phyloP scores from a whole-genome alignment of 352 stramenopile genomes.

The Lagenidium sp. region DNA sequence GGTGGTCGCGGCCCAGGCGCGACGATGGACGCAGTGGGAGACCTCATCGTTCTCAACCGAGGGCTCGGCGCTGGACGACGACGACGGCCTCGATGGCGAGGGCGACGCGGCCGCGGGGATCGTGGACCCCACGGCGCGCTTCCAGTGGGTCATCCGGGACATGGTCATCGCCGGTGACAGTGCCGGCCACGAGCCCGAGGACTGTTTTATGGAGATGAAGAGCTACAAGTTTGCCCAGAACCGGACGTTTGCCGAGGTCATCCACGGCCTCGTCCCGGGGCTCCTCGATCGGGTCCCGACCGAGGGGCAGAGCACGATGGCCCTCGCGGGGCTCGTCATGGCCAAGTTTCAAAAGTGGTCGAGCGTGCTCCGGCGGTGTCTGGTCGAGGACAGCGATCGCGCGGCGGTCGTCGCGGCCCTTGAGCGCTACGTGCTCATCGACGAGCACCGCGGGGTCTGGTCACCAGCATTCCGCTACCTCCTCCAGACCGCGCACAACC shows the following conservation, averaged over 20 bases:
- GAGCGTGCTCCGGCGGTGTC: slow-evolving; percentile 85
- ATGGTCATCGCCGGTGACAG: slow-evolving; percentile 72
- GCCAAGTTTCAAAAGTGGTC: slow-evolving; percentile 87
- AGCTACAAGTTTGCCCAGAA: slow-evolving; percentile 93
- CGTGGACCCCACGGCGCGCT: too few species aligned
- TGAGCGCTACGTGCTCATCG: slow-evolving; percentile 38
- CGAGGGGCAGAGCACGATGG: slow-evolving; percentile 36
- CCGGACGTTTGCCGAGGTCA: slow-evolving; percentile 69
- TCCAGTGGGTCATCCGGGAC: slow-evolving; percentile 72
- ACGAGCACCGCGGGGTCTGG: slow-evolving; percentile 37
- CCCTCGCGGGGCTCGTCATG: slow-evolving; percentile 72
- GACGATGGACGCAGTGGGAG: slow-evolving; percentile 72
- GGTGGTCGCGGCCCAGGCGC: slow-evolving; percentile 41
- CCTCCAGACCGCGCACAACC: slow-evolving; percentile 90
- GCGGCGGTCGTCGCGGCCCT: slow-evolving; percentile 47
- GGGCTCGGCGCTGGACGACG: slow-evolving; percentile 21
- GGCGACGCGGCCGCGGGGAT: slow-evolving; percentile 6
- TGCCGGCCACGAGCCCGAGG: slow-evolving; percentile 75
- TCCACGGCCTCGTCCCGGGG: slow-evolving; percentile 63
- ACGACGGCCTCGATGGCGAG: slow-evolving; percentile 48
- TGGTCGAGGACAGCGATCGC: slow-evolving; percentile 72
- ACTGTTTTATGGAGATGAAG: slow-evolving; percentile 92
- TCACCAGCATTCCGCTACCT: slow-evolving; percentile 89
- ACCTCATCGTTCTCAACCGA: slow-evolving; percentile 39
- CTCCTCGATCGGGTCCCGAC: slow-evolving; percentile 60